These are phyloP conservation scores for Quercus rubra DNA, from an alignment of 306 rosid species.

Conservation along the genomic window DNA sequence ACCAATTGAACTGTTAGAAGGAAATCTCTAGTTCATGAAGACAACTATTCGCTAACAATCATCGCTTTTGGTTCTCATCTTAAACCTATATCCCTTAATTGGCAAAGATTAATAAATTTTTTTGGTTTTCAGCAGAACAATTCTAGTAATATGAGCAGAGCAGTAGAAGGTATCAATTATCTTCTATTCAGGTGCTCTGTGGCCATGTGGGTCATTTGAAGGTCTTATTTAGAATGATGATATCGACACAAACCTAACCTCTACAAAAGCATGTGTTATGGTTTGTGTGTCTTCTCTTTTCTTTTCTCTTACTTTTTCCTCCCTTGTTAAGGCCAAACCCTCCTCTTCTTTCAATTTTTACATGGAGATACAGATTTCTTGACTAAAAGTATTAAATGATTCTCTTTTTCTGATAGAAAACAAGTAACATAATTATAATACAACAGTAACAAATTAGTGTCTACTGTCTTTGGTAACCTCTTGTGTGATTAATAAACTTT, in stretches of 20 bases:
- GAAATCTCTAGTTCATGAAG: no score
- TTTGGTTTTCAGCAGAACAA: background rate
- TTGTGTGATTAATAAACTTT: background rate
- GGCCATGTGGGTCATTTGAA: background rate
- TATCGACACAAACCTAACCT: background rate
- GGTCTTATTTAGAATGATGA: no score
- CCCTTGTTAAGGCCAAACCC: no score
- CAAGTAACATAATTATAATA: constrained; percentile 3
- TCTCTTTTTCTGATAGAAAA: no score
- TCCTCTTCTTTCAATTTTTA: no score
- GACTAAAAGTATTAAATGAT: no score
- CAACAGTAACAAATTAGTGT: background rate
- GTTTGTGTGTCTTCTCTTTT: no score
- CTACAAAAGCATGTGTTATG: background rate
- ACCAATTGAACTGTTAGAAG: no score
- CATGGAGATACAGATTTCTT: no score
- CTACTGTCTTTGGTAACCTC: background rate
- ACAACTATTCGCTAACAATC: background rate
- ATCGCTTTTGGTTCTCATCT: background rate
- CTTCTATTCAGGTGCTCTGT: background rate
- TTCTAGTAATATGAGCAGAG: background rate
- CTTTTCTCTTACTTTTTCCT: no score
- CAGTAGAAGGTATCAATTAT: background rate
- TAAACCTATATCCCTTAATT: background rate
- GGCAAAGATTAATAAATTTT: background rate